phyloP scores from a whole-genome alignment of 768 basidiomycete genomes.

The Termitomyces eurrhizus region DNA sequence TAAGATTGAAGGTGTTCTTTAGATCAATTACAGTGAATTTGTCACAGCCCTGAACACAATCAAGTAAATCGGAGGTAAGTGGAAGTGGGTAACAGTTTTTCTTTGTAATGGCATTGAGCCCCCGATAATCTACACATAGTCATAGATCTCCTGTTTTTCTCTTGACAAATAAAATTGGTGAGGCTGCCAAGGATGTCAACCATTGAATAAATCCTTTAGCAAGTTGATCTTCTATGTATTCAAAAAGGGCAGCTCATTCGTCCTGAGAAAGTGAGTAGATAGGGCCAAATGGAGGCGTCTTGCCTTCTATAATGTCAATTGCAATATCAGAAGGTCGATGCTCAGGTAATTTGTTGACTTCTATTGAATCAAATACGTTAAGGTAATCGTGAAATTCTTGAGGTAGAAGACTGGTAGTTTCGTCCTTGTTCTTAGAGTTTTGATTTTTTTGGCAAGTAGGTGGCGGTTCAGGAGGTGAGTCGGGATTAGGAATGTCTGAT shows the following conservation, averaged over 20 bases:
- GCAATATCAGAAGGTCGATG: constrained; percentile 26
- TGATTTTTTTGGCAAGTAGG: no score
- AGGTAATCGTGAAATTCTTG: constrained; percentile 17
- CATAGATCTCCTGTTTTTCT: constrained; percentile 18
- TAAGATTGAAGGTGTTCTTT: no score
- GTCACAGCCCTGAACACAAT: no score
- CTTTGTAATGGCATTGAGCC: no score
- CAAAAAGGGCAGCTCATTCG: constrained; percentile 20
- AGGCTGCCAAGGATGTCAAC: constrained; percentile 16
- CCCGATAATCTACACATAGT: constrained; percentile 17
- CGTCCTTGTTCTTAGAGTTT: background rate
- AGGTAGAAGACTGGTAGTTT: no score
- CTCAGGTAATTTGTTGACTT: constrained; percentile 24
- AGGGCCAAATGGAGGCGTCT: constrained; percentile 2
- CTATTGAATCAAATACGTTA: background rate
- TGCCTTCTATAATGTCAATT: constrained; percentile 29
- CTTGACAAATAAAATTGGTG: constrained; percentile 23
- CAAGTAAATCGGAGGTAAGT: no score
- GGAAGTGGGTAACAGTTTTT: no score
- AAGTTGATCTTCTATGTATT: constrained; percentile 27
- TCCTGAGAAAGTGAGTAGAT: constrained; percentile 25
- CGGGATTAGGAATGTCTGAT: no score
- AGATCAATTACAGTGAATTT: no score
- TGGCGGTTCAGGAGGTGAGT: no score
- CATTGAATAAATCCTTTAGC: constrained; percentile 23